Evolutionary conservation across 2,329 filamentous ascomycete genomes (phyloP).

Genomic region (Trichoderma atrobrunneum): DNA sequence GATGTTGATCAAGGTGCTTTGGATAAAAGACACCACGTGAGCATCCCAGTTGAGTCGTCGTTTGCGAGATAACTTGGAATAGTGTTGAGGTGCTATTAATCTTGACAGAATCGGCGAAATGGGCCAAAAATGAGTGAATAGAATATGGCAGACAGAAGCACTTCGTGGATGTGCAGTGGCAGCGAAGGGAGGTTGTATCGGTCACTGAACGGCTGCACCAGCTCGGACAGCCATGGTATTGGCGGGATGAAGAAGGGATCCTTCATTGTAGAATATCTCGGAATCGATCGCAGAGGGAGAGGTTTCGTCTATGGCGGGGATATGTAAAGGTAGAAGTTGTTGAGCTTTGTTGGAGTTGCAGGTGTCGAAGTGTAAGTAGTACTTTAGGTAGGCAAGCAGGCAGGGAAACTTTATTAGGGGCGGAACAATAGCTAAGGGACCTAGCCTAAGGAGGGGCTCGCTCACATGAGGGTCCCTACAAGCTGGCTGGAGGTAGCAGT

Average conservation of each 20-base stretch:
- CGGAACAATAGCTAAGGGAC: neutral
- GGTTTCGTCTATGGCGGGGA: neutral
- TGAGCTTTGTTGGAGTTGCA: neutral
- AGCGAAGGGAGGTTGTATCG: slow-evolving; percentile 61
- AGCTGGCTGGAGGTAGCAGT: neutral
- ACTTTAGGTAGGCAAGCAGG: neutral
- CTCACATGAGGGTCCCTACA: neutral
- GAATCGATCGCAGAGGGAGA: neutral
- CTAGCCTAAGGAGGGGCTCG: neutral
- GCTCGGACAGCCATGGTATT: slow-evolving; percentile 53
- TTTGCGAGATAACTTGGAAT: slow-evolving; percentile 62
- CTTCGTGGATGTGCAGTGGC: slow-evolving; percentile 74
- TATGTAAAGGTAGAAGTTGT: neutral
- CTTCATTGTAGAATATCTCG: slow-evolving; percentile 51
- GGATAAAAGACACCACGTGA: slow-evolving; percentile 79
- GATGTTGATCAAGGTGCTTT: slow-evolving; percentile 68
- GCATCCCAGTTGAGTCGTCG: slow-evolving; percentile 76
- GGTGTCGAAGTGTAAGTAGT: neutral
- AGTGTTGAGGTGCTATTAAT: slow-evolving; percentile 60
- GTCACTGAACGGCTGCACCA: slow-evolving; percentile 63
- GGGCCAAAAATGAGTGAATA: slow-evolving; percentile 67
- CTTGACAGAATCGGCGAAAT: slow-evolving; percentile 66
- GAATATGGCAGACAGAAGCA: slow-evolving; percentile 61
- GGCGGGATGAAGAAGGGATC: slow-evolving; percentile 68
- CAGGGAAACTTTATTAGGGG: neutral